Evolutionary conservation across 139 green algal species (phyloP), one percentile per base, ranked within the genome.

Genomic region (Chlorella sorokiniana): DNA sequence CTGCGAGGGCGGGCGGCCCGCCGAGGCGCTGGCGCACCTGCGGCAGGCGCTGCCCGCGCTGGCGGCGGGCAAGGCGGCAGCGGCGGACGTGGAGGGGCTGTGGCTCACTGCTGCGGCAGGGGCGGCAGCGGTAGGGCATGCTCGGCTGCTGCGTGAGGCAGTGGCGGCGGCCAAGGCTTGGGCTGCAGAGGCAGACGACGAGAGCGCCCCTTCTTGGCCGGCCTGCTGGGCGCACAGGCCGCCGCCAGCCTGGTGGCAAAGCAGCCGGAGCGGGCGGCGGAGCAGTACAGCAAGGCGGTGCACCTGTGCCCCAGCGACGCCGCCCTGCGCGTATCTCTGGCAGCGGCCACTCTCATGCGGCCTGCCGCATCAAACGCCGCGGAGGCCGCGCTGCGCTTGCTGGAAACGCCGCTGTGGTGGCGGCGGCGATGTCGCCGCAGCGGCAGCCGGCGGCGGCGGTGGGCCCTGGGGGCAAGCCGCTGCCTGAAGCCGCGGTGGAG

Each of bases 91-190:
- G 33, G 37, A 81, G 51, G 41, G 64, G 48, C 61, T 89, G 41
- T 90, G 86, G 85, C 62, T 87, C 31, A 67, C 83, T 8, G 79
- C 87, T 48, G 27, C 87, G 37, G 85, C 85, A 3, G 80, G 73
- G 37, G 84, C 79, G 22, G 81, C 69, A 20, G 67, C n/a, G 0
- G 40, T 40, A 37, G 8, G 56, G 2, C 82, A 78, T 38, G 27
- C 33, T 11, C 48, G 29, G 37, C 72, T 83, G 64, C 29, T 69
- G 29, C 38, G 40, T 23, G 54, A 76, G 11, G 76, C 76, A 23
- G 33, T 63, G 23, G 8, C 10, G 9, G 44, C 65, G 0, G 80
- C 84, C 2, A 35, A 31, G 38, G 33, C 37, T 22, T 81, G 80
- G 78, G 65, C 78, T 27, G 65, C 71, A 31, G 74, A 83, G 25